Base-by-base conservation (phyloP, 2,329 filamentous ascomycete genomes). In the Thelonectria rubi region DNA sequence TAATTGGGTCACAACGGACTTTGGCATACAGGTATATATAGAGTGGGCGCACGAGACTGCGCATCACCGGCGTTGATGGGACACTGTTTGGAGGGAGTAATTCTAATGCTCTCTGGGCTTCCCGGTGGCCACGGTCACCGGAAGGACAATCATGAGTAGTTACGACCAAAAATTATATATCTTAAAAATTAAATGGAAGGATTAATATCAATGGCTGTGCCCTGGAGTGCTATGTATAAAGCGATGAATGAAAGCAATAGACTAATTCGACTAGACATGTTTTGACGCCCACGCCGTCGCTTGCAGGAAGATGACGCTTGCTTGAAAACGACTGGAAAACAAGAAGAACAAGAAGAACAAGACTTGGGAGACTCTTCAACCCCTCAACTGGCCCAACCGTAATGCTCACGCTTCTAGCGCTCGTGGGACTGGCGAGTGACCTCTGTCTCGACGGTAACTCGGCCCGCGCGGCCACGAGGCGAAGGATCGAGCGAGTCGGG, bases 381-480 rank as follows among this genome's bases (percentile, higher is more conserved):
- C 12, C 42, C 39, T 61, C 30, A 65, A 24, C 52, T 46, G 20
- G 54, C 49, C 66, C 64, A 70, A 26, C 60, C 63, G 52, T 65
- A 47, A 15, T 15, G 26, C n/a, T 58, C 53, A 49, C 61, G 62
- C 51, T 60, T 55, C 63, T 70, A 69, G 49, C 65, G 69, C 53
- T 59, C 61, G 47, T 66, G 62, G n/a, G 68, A 65, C 60, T 73
- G 69, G 7, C 61, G 62, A n/a, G 63, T 65, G 34, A 74, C 58
- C 26, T 67, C 55, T n/a, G 71, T 74, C 51, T 73, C 66, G 8
- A 73, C 57, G 12, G 60, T 65, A 50, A 74, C 69, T 30, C 34
- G 12, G 15, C 15, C 34, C 3, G 61, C 61, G 15, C 66, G 67
- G 3, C 48, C 52, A 15, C 61, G 65, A 2, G 58, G 50, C 30